Conservation (phyloP, 345 rosid genomes). For the Diplotaxis tenuifolia region DNA sequence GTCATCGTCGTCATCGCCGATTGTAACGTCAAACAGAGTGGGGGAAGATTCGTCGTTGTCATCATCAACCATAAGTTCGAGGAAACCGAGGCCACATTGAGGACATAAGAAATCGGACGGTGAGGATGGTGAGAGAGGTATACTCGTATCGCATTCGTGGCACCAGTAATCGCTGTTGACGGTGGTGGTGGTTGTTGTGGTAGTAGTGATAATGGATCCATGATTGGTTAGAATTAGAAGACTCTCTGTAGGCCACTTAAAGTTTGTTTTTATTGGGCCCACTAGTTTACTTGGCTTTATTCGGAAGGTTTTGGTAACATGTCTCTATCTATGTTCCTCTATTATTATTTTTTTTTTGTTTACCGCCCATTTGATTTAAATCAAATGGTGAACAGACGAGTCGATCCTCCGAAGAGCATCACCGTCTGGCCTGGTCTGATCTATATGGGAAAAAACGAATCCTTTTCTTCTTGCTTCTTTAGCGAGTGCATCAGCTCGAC, state of each 20-base stretch:
- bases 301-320: constrained; percentile 24
- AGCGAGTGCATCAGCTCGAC: no score
- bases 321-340: constrained; percentile 8
- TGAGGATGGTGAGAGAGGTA: constrained; percentile 40
- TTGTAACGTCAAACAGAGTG: constrained; percentile 25
- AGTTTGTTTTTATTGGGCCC: constrained; percentile 16
- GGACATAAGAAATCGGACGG: constrained; percentile 40
- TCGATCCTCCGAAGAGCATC: no score
- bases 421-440: no score
- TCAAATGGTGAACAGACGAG: no score
- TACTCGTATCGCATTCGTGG: constrained; percentile 61
- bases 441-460: no score
- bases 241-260: not conserved
- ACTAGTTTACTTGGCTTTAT: constrained; percentile 35
- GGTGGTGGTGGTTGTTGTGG: constrained; percentile 18
- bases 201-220: constrained; percentile 26
- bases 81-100: constrained; percentile 44
- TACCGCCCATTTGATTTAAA: no score
- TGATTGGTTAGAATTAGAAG: constrained; percentile 16
- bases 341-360: no score
- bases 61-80: constrained; percentile 34
- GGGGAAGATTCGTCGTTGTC: constrained; percentile 39
- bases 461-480: no score
- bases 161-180: constrained; percentile 50
- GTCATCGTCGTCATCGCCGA: constrained; percentile 9